Conservation (phyloP, 495 filamentous ascomycete species). For the Penicillium coprophilum region DNA sequence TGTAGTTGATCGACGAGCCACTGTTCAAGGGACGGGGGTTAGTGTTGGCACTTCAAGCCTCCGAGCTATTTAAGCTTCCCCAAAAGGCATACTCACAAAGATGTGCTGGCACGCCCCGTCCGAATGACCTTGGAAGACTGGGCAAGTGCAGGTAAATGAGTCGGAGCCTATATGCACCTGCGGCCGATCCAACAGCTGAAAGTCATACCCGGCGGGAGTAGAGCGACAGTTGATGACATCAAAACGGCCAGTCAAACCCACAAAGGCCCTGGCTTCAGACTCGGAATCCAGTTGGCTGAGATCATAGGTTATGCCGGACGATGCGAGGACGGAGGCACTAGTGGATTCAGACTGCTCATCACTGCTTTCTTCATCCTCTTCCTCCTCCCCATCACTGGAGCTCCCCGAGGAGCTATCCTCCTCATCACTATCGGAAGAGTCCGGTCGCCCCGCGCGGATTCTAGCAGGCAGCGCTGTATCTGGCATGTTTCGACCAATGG, state of each 20-base stretch:
- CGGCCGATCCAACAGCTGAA: slow-evolving; percentile 37
- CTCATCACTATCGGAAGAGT: slow-evolving; percentile 21
- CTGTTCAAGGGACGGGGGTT: slow-evolving; percentile 21
- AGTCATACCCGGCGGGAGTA: slow-evolving; percentile 35
- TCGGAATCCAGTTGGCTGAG: slow-evolving; percentile 36
- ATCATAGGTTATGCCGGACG: slow-evolving; percentile 48
- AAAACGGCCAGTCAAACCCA: slow-evolving; percentile 39
- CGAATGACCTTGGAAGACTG: slow-evolving; percentile 31
- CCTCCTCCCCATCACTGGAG: slow-evolving; percentile 16
- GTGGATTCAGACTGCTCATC: slow-evolving; percentile 24
- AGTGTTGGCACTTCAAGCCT: background rate
- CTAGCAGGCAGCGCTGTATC: slow-evolving; percentile 27
- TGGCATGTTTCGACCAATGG: slow-evolving; percentile 38
- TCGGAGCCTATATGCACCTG: slow-evolving; percentile 33
- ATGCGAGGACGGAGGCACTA: slow-evolving; percentile 27
- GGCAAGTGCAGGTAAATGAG: slow-evolving; percentile 40
- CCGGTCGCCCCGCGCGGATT: slow-evolving; percentile 20
- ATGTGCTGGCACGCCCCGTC: slow-evolving; percentile 47
- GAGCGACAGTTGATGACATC: slow-evolving; percentile 38
- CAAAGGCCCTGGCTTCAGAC: slow-evolving; percentile 35
- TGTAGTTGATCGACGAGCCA: slow-evolving; percentile 50
- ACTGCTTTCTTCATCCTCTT: slow-evolving; percentile 16
- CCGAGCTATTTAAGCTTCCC: background rate
- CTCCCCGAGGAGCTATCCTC: slow-evolving; percentile 15
- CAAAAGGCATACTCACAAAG: slow-evolving; percentile 37